Conservation (phyloP, 441 rosid species). For the Gossypium schwendimanii region DNA sequence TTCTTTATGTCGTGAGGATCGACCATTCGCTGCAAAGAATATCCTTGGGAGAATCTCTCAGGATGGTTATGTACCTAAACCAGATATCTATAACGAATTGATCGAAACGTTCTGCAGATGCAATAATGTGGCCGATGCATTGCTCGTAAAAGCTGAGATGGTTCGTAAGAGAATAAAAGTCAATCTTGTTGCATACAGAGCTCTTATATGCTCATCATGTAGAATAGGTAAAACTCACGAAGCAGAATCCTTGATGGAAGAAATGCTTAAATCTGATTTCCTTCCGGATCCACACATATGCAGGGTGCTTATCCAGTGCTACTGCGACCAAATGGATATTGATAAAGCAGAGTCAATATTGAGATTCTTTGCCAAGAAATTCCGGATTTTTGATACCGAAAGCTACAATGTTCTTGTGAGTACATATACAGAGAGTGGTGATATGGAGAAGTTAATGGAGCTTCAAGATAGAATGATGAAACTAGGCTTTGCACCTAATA, state of each 20-base stretch:
- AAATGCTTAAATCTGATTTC: conserved; percentile 46
- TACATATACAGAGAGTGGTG: conserved; percentile 31
- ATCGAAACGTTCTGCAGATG: conserved; percentile 44
- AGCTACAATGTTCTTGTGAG: conserved; percentile 51
- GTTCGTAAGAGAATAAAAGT: conserved; percentile 23
- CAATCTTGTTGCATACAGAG: conserved; percentile 28
- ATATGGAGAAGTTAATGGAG: conserved; percentile 37
- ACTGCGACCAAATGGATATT: conserved; percentile 43
- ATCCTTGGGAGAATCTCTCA: conserved; percentile 37
- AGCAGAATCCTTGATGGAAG: conserved; percentile 49
- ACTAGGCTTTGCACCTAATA: conserved; percentile 61
- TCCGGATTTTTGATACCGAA: conserved; percentile 45
- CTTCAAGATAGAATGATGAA: conserved; percentile 61
- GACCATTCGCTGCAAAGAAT: conserved; percentile 76
- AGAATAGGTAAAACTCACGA: conserved; percentile 36
- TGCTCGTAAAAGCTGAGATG: conserved; percentile 50
- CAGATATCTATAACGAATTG: conserved; percentile 35
- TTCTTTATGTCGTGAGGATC: conserved; percentile 50
- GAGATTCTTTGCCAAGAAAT: conserved; percentile 47
- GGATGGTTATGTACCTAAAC: conserved; percentile 38
- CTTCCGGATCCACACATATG: conserved; percentile 51
- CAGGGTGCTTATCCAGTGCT: conserved; percentile 41
- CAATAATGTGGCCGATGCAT: conserved; percentile 41
- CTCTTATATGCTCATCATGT: conserved; percentile 54
- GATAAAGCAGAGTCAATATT: conserved; percentile 52